Evolutionary conservation across 2,329 filamentous ascomycete genomes (phyloP).

Genomic region (Epichloe uncinata): DNA sequence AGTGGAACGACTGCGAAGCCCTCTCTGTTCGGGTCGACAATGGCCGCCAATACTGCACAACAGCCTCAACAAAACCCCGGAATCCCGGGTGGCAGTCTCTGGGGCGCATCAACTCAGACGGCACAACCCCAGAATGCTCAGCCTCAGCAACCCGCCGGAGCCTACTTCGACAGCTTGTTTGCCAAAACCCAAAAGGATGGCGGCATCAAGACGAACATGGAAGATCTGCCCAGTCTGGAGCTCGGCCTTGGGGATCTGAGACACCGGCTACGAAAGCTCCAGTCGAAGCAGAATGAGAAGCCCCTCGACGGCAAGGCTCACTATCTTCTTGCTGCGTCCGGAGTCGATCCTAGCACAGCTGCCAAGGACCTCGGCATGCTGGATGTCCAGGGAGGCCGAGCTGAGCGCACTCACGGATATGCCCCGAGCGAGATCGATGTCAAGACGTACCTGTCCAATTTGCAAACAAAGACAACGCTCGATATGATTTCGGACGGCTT

Average conservation of each 20-base stretch:
- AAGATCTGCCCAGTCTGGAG: conserved; percentile 79
- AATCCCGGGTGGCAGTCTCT: conserved; percentile 17
- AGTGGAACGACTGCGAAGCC: conserved; percentile 14
- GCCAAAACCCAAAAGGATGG: conserved; percentile 58
- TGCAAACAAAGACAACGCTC: conserved; percentile 82
- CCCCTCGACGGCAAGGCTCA: conserved; percentile 55
- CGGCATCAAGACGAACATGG: conserved; percentile 53
- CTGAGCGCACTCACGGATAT: conserved; percentile 29
- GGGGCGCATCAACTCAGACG: conserved; percentile 16
- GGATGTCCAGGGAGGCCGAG: conserved; percentile 39
- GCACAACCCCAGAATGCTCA: conserved; percentile 13
- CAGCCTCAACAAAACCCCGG: conserved; percentile 16
- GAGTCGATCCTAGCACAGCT: conserved; percentile 75
- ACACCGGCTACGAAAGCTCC: conserved; percentile 66
- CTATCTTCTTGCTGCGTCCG: conserved; percentile 85
- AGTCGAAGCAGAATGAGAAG: conserved; percentile 42
- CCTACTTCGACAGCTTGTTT: conserved; percentile 62
- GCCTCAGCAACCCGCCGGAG: conserved; percentile 33
- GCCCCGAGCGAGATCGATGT: conserved; percentile 49
- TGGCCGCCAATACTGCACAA: conserved; percentile 10
- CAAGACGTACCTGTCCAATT: conserved; percentile 67
- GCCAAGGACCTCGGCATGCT: conserved; percentile 78
- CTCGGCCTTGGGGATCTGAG: conserved; percentile 86
- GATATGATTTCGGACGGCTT: conserved; percentile 89
- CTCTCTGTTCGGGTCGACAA: conserved; percentile 23